Conservation (phyloP, 2,329 filamentous ascomycete species). For the Cladosporium austrohemisphaericum region DNA sequence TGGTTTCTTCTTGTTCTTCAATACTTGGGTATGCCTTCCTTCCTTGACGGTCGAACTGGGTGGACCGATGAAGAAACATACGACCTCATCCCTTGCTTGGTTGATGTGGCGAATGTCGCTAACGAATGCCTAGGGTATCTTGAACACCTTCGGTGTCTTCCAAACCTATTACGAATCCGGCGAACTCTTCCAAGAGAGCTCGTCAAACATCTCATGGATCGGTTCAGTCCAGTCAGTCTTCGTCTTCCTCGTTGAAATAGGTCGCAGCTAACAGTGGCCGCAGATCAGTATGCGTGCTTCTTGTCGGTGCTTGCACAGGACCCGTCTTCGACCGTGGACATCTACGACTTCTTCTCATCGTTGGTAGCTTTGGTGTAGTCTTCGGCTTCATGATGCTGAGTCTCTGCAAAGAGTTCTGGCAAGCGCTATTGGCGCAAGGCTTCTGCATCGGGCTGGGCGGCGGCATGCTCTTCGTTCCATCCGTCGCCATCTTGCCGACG, state of each 20-base stretch:
- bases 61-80: neutral
- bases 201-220: constrained; percentile 49
- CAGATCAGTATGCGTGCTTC: constrained; percentile 41
- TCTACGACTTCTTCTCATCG: constrained; percentile 41
- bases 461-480: constrained; percentile 39
- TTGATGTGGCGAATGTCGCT: neutral
- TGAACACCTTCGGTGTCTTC: constrained; percentile 46
- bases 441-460: constrained; percentile 47
- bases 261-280: neutral
- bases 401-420: constrained; percentile 45
- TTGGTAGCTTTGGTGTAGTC: constrained; percentile 44
- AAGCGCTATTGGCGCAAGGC: constrained; percentile 48
- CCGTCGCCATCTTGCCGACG: constrained; percentile 45
- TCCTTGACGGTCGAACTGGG: neutral
- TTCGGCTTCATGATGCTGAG: constrained; percentile 51
- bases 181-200: constrained; percentile 35
- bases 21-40: constrained; percentile 37
- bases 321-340: constrained; percentile 49
- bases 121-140: constrained; percentile 23
- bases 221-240: constrained; percentile 41
- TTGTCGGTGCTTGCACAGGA: constrained; percentile 45
- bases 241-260: neutral
- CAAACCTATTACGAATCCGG: constrained; percentile 47
- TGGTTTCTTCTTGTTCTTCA: constrained; percentile 46
- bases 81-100: neutral